Evolutionary conservation across 129 eudicot species (phyloP).

Genomic region (Flaveria linearis): DNA sequence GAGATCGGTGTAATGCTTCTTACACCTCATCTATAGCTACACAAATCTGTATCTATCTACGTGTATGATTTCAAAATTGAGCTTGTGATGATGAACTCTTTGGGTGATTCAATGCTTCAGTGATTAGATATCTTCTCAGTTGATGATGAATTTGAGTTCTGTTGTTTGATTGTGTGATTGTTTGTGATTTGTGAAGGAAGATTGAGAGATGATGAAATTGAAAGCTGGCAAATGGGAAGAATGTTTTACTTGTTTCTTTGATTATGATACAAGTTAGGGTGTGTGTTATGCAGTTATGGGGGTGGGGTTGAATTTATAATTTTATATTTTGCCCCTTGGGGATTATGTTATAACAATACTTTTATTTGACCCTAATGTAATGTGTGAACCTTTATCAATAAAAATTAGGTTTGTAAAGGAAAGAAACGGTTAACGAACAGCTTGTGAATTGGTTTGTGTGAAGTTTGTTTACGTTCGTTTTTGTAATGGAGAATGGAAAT

Average conservation of each 20-base stretch:
- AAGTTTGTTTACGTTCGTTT: too few species aligned
- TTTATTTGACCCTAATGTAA: too few species aligned
- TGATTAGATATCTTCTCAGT: neutral
- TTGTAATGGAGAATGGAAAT: too few species aligned
- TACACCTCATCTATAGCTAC: constrained; percentile 62
- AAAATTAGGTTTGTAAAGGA: too few species aligned
- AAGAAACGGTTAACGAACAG: too few species aligned
- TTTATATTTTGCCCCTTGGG: neutral
- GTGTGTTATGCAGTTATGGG: neutral
- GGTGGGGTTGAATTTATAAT: neutral
- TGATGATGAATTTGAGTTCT: neutral
- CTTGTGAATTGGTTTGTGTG: too few species aligned
- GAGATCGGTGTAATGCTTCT: constrained; percentile 59
- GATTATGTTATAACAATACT: neutral
- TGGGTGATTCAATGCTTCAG: constrained; percentile 13
- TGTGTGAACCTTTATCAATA: too few species aligned
- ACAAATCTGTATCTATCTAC: constrained; percentile 2
- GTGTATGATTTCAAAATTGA: neutral
- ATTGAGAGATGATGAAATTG: neutral
- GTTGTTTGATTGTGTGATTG: neutral
- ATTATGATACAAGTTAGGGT: neutral
- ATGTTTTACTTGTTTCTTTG: constrained; percentile 2
- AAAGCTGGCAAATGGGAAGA: constrained; percentile 25
- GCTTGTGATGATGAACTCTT: neutral
- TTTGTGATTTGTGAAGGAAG: neutral